Percentiles rank a stretch among this genome's conserved stretches.
Conservation (phyloP, 2,329 filamentous ascomycete species). For the Pezicula neosporulosa region DNA sequence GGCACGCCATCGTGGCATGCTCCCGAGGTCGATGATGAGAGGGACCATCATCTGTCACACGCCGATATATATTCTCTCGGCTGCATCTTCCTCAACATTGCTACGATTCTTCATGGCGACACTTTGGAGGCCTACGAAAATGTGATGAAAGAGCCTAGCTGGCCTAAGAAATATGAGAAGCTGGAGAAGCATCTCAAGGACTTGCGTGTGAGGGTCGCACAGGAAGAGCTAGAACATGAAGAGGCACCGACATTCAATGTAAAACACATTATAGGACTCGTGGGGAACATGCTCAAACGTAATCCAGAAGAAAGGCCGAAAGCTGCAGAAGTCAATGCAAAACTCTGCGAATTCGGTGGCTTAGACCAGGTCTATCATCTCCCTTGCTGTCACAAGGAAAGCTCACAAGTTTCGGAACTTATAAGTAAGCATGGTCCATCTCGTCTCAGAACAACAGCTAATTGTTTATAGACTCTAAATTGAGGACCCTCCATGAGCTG, state of each 20-base stretch:
- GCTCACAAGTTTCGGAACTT: constrained; percentile 25
- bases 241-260: constrained; percentile 19
- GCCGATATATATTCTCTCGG: constrained; percentile 47
- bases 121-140: constrained; percentile 36
- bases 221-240: constrained; percentile 10
- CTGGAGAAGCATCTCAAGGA: constrained; percentile 12
- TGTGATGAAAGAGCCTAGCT: constrained; percentile 27
- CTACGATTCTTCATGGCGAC: constrained; percentile 39
- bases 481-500: constrained; percentile 10
- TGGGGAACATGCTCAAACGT: constrained; percentile 49
- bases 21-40: constrained; percentile 36
- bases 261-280: constrained; percentile 37
- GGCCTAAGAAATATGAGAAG: constrained; percentile 30
- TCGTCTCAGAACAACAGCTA: not conserved
- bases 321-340: constrained; percentile 46
- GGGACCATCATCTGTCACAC: constrained; percentile 41
- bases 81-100: constrained; percentile 41
- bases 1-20: constrained; percentile 43
- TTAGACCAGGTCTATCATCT: constrained; percentile 45
- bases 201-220: constrained; percentile 8
- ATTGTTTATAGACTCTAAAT: constrained; percentile 13
- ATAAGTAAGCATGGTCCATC: constrained; percentile 28
- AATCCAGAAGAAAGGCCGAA: constrained; percentile 46
- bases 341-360: constrained; percentile 41
- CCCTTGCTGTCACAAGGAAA: constrained; percentile 39